Percentiles rank a stretch among this genome's conserved stretches.
Conservation (phyloP, 2,329 filamentous ascomycete species). For the Pyrenochaeta sp. region DNA sequence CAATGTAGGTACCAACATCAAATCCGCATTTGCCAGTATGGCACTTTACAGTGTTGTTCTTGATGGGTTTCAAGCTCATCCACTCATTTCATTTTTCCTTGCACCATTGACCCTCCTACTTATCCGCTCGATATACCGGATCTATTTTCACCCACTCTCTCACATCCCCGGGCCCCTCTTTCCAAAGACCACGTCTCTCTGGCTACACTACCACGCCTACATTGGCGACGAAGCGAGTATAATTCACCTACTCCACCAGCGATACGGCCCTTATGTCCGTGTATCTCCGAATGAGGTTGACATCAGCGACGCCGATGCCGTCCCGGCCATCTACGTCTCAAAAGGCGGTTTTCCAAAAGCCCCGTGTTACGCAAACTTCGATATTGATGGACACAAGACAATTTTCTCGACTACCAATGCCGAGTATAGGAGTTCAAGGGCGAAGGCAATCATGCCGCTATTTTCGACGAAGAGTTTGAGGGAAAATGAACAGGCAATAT, state of each 20-base stretch:
- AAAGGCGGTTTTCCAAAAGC: constrained; percentile 64
- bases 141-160: constrained; percentile 33
- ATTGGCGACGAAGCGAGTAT: constrained; percentile 35
- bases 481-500: constrained; percentile 50
- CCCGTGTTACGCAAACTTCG: constrained; percentile 63
- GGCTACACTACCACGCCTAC: constrained; percentile 41
- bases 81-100: constrained; percentile 5
- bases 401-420: constrained; percentile 61
- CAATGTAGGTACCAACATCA: neutral
- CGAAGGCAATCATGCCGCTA: constrained; percentile 60
- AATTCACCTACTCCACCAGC: constrained; percentile 30
- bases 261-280: constrained; percentile 34
- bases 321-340: constrained; percentile 61
- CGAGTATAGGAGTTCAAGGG: constrained; percentile 53
- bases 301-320: constrained; percentile 46
- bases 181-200: constrained; percentile 33
- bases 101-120: constrained; percentile 16
- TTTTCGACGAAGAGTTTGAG: constrained; percentile 60
- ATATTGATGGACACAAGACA: constrained; percentile 63
- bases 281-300: constrained; percentile 39
- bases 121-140: constrained; percentile 28
- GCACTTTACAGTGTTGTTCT: constrained; percentile 10
- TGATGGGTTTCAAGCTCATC: constrained; percentile 5
- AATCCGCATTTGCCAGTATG: constrained; percentile 6
- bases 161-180: constrained; percentile 34